Evolutionary conservation across 1,284 basidiomycete species (phyloP).

Genomic region (Marasmius tenuissimus): DNA sequence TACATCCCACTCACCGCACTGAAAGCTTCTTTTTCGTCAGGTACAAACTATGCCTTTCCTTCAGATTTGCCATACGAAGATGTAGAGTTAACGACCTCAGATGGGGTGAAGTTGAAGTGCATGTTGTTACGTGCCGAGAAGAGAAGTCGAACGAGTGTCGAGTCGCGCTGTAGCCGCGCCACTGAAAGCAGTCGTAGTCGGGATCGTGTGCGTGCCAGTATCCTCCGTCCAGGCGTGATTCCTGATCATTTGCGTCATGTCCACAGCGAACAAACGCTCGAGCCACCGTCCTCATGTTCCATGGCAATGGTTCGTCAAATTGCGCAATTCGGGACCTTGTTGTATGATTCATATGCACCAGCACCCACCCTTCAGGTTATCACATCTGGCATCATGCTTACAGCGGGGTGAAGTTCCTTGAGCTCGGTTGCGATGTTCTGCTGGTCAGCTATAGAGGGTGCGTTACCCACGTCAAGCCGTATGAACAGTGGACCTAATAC

Average conservation of each 20-base stretch:
- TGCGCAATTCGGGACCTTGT: no score
- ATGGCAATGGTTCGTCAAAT: constrained; percentile 31
- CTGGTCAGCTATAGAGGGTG: constrained; percentile 42
- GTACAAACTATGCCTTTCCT: constrained; percentile 1
- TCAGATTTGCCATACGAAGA: constrained; percentile 4
- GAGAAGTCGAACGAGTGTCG: not conserved
- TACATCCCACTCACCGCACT: not conserved
- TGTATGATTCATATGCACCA: no score
- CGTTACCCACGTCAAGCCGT: constrained; percentile 9
- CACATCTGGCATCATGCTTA: constrained; percentile 14
- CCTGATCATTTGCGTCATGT: not conserved
- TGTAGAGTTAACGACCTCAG: constrained; percentile 11
- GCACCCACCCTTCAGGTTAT: constrained; percentile 9
- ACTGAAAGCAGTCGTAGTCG: not conserved
- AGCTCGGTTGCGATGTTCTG: constrained; percentile 35
- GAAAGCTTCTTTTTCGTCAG: not conserved
- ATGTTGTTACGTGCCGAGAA: constrained; percentile 7
- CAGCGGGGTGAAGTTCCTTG: constrained; percentile 22
- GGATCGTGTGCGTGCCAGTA: not conserved
- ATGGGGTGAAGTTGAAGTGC: constrained; percentile 8
- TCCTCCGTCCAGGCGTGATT: not conserved
- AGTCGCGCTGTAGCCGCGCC: constrained; percentile 15
- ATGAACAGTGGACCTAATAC: not conserved
- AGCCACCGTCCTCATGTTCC: constrained; percentile 37
- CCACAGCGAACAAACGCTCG: constrained; percentile 7